Percentiles rank a stretch among this genome's conserved stretches.
Conservation (phyloP, 768 basidiomycete species). For the Plicaturopsis crispa region DNA sequence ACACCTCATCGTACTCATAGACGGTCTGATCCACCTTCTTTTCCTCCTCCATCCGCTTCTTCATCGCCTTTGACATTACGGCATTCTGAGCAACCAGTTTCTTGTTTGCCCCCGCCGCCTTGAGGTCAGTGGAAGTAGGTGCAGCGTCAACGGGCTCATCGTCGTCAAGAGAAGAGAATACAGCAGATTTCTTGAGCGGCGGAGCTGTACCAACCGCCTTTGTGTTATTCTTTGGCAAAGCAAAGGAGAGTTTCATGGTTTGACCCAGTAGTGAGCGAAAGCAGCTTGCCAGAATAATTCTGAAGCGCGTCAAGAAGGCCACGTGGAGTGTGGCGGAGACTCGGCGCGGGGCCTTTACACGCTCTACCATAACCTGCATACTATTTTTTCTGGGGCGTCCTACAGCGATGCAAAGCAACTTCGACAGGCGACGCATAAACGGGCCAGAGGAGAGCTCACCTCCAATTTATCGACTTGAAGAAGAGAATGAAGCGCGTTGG, state of each 20-base stretch:
- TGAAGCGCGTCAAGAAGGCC: too few relatives aligned
- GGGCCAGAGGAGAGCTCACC: slow-evolving; percentile 81
- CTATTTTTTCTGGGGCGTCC: too few relatives aligned
- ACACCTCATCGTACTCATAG: slow-evolving; percentile 95
- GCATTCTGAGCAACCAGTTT: slow-evolving; percentile 51
- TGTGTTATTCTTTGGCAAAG: slow-evolving; percentile 47
- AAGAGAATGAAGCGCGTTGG: slow-evolving; percentile 19
- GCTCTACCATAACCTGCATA: slow-evolving; percentile 1
- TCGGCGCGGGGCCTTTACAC: slow-evolving; percentile 4
- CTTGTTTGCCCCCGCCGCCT: slow-evolving; percentile 40
- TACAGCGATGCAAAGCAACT: slow-evolving; percentile 43
- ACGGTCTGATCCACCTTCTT: slow-evolving; percentile 73
- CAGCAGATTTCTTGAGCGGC: slow-evolving; percentile 47
- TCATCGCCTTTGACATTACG: slow-evolving; percentile 53
- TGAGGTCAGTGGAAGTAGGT: slow-evolving; percentile 34
- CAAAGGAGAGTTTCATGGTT: slow-evolving; percentile 88
- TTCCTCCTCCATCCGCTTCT: slow-evolving; percentile 74
- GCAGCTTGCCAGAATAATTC: slow-evolving; percentile 5
- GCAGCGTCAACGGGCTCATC: slow-evolving; percentile 48
- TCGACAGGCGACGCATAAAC: slow-evolving; percentile 85
- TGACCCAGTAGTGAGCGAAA: slow-evolving; percentile 16
- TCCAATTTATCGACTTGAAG: slow-evolving; percentile 48
- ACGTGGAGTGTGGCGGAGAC: too few relatives aligned
- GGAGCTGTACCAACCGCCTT: slow-evolving; percentile 49
- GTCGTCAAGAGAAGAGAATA: slow-evolving; percentile 59